phyloP scores from a whole-genome alignment of 2,329 filamentous ascomycete species.

The Ophioceras dolichostomum region DNA sequence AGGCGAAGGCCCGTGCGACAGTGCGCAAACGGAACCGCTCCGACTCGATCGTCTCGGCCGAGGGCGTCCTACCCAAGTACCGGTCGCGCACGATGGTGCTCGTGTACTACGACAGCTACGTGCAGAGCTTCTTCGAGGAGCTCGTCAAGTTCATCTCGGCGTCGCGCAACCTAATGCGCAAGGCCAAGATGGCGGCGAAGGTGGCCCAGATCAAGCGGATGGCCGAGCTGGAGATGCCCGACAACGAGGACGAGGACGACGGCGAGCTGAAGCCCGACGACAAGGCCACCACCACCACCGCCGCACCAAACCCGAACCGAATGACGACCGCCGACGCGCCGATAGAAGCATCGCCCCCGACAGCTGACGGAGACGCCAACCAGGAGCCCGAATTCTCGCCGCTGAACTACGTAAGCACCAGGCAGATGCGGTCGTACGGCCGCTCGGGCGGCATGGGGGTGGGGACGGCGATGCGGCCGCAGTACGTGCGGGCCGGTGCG shows the following conservation, averaged over 20 bases:
- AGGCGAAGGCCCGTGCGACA: conserved; percentile 31
- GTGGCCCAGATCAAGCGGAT: conserved; percentile 53
- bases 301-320: neutral
- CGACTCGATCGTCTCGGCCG: conserved; percentile 37
- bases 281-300: conserved; percentile 10
- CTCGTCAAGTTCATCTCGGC: conserved; percentile 72
- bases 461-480: conserved; percentile 13
- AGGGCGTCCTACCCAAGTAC: conserved; percentile 39
- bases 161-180: conserved; percentile 73
- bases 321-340: conserved; percentile 1
- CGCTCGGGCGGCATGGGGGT: conserved; percentile 9
- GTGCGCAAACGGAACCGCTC: conserved; percentile 35
- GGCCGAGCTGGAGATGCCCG: conserved; percentile 45
- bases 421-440: conserved; percentile 20
- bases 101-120: conserved; percentile 84
- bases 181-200: conserved; percentile 73
- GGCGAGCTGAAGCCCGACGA: conserved; percentile 1
- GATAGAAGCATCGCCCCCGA: conserved; percentile 4
- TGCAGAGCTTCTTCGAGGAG: conserved; percentile 72
- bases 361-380: conserved; percentile 8
- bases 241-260: conserved; percentile 30
- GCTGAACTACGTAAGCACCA: conserved; percentile 24
- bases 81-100: conserved; percentile 66
- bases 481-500: conserved; percentile 12
- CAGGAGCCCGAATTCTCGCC: conserved; percentile 18